Evolutionary conservation across 768 basidiomycete species (phyloP), one percentile per base, ranked within the genome.

Genomic region (Lactarius pseudohatsudake): DNA sequence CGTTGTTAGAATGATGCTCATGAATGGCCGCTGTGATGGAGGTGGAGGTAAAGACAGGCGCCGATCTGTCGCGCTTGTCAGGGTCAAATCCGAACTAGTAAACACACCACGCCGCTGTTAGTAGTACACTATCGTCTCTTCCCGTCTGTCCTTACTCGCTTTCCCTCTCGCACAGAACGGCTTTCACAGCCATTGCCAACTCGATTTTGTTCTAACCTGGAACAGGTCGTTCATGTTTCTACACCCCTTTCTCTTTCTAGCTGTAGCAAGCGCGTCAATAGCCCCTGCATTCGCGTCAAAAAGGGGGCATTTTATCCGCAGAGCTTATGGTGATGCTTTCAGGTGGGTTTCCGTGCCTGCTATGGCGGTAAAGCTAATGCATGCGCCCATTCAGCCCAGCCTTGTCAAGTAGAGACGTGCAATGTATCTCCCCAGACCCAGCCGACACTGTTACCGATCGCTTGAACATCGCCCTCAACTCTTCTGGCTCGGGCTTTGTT

Each of bases 401-500:
- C 40, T 11, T 54, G 47, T 61, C 47, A 26, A 43, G 11, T 60
- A 45, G 55, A 11, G 61, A 57, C 26, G 32, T 34, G 28, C 71
- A 71, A 22, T 78, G 77, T 68, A 72, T 76, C 30, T 62, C 77
- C n/a, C 79, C 88, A 26, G 79, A 86, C 69, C 88, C 90, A 7
- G 76, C 80, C 8, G 85, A 86, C 40, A 84, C 87, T 22, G 66
- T 85, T 2, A 87, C 89, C 4, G 82, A 86, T 73, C 84, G 88
- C 22, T 74, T 92, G 64, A 90, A 92, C 73, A 77, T 74, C 0
- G 81, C 87, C 41, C 81, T 92, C 55, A 85, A 83, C 65, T 82
- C 85, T 5, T 86, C 86, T 22, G 89, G 90, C 15, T 73, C 83
- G 53, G 88, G 87, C 30, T 94, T 86, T 74, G 79, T 80, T 7